Evolutionary conservation across 768 basidiomycete genomes (phyloP), one percentile per base, ranked within the genome.

Genomic region (Lenzites betulinus): DNA sequence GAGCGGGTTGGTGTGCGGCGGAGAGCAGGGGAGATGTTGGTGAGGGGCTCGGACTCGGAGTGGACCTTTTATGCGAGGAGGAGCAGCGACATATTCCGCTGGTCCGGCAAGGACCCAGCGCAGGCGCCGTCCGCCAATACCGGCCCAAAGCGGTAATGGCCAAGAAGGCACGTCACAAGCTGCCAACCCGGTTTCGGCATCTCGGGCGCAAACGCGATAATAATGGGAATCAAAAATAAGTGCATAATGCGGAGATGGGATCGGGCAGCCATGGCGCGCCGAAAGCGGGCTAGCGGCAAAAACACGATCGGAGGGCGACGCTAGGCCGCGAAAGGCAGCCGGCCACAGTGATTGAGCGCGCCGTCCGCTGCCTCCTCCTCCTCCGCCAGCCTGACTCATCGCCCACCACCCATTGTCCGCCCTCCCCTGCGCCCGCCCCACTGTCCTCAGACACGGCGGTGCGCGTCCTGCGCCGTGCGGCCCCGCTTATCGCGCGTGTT

Each of bases 11-110:
- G 50, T 36, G 50, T 51, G 57, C 54, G 20, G 56, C 33, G 39
- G 23, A 15, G 47, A 46, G 55, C n/a, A 33, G 58, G 44, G 58
- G 56, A 57, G 47, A 59, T 55, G 36, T 49, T 56, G 56, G 59
- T 60, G 58, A 62, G 57, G 64, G 60, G 50, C 33, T 53, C 54
- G 64, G 64, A 59, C 58, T 50, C 54, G 64, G 56, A 58, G 43
- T 23, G 36, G 23, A 59, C 43, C 60, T 62, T 62, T 51, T 61
- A 62, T 65, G 64, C 38, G 42, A 46, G 39, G 56, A 30, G 48
- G 25, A 42, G 56, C 26, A 38, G 48, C 42, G 48, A 50, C 44
- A 46, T 42, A 56, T 58, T 51, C 56, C 56, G 56, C 33, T 48
- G 44, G 54, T 58, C 57, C 57, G 62, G 56, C 61, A 52, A 58